These are phyloP conservation scores for Penicillium simplicissimum DNA, from an alignment of 495 filamentous ascomycete species.

Conservation along the genomic window DNA sequence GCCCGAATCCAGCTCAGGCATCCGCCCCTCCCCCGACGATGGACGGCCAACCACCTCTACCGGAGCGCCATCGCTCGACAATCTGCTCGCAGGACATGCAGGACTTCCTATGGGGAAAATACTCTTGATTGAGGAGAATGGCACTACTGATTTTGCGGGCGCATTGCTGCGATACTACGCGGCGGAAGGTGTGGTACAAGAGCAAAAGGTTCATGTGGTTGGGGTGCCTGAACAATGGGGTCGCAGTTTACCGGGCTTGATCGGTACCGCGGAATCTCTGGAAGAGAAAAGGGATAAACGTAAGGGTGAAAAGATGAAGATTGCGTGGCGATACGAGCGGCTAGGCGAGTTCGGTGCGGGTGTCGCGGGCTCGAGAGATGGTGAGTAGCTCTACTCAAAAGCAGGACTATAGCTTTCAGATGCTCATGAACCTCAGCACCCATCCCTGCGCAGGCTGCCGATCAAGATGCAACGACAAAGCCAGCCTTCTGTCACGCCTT, in stretches of 20 bases:
- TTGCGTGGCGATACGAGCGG: constrained; percentile 95
- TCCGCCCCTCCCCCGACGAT: constrained; percentile 86
- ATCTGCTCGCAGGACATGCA: constrained; percentile 82
- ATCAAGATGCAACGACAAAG: constrained; percentile 25
- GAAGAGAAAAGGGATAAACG: constrained; percentile 45
- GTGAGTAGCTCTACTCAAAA: constrained; percentile 29
- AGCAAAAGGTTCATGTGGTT: constrained; percentile 82
- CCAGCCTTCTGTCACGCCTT: constrained; percentile 81
- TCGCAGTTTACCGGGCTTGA: constrained; percentile 75
- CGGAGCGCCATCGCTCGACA: constrained; percentile 80
- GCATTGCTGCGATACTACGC: constrained; percentile 85
- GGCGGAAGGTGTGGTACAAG: constrained; percentile 90
- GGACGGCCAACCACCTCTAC: constrained; percentile 89
- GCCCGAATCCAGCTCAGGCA: constrained; percentile 57
- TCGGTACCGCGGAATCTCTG: constrained; percentile 49
- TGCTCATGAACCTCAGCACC: constrained; percentile 31
- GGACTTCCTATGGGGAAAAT: constrained; percentile 81
- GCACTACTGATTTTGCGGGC: constrained; percentile 91
- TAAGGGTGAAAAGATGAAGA: constrained; percentile 84
- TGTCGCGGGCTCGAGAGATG: constrained; percentile 53
- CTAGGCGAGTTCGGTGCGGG: constrained; percentile 65
- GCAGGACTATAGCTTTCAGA: constrained; percentile 6
- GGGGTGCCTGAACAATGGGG: constrained; percentile 79
- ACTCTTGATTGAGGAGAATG: constrained; percentile 84
- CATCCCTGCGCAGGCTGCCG: constrained; percentile 26